Percentiles rank a stretch among this genome's conserved stretches.
Evolutionary conservation across 257 asterid genomes (phyloP).

Genomic region (Anisodus acutangulus): DNA sequence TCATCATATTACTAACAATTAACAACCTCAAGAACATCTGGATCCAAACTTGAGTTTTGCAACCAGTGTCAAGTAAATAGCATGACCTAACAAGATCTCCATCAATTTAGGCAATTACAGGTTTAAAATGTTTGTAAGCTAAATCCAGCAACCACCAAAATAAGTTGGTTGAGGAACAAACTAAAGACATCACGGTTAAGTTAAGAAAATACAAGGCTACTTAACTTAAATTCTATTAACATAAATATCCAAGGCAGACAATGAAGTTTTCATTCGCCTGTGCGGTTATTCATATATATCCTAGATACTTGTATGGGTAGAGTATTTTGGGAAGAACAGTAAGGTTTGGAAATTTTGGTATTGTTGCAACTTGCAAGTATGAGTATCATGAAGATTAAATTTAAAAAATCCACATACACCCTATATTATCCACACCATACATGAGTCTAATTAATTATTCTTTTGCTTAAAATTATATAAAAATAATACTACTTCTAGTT

Average conservation of each 20-base stretch:
- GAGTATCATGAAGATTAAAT: background rate
- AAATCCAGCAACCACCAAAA: background rate
- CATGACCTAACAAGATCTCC: background rate
- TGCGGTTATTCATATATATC: background rate
- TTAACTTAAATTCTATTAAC: background rate
- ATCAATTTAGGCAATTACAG: background rate
- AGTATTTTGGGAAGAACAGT: background rate
- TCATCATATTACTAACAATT: background rate
- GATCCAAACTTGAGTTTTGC: background rate
- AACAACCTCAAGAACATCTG: background rate
- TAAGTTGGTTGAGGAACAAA: constrained; percentile 14
- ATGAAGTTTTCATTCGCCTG: background rate
- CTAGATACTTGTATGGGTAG: background rate
- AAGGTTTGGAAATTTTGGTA: background rate
- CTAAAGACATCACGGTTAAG: background rate
- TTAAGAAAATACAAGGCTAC: background rate
- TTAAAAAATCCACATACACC: no score
- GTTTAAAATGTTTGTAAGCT: background rate
- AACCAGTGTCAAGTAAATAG: background rate
- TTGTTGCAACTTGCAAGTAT: background rate
- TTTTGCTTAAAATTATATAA: no score
- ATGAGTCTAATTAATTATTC: background rate
- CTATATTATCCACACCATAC: no score
- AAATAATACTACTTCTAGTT: background rate
- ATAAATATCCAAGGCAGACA: background rate